These are phyloP conservation scores for Zychaea mexicana DNA, from an alignment of 371 early-diverging fungal species.

Conservation along the genomic window DNA sequence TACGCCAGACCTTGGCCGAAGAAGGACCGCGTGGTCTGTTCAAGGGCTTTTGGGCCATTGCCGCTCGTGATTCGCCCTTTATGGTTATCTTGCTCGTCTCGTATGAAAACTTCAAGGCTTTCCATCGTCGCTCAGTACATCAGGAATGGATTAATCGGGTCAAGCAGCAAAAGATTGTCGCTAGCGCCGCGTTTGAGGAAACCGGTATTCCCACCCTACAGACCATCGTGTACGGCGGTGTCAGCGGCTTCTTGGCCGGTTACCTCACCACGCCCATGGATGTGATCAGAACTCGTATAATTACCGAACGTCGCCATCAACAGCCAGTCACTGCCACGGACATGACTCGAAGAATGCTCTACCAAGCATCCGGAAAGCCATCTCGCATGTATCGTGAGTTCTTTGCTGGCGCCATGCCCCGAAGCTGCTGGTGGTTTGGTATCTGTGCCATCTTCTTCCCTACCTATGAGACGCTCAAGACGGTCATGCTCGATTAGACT, in stretches of 20 bases:
- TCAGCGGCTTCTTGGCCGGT: slow-evolving; percentile 81
- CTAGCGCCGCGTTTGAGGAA: slow-evolving; percentile 53
- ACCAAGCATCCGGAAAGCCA: slow-evolving; percentile 15
- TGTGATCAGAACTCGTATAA: slow-evolving; percentile 77
- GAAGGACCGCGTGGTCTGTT: slow-evolving; percentile 77
- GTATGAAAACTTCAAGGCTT: slow-evolving; percentile 80
- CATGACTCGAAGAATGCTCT: slow-evolving; percentile 29
- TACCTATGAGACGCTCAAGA: slow-evolving; percentile 68
- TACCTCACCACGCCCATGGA: slow-evolving; percentile 86
- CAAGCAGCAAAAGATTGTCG: slow-evolving; percentile 43
- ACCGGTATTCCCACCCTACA: slow-evolving; percentile 70
- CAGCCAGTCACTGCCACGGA: slow-evolving; percentile 25
- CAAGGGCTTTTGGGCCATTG: slow-evolving; percentile 79
- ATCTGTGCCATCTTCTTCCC: slow-evolving; percentile 83
- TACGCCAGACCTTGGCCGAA: slow-evolving; percentile 58
- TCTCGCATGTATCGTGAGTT: slow-evolving; percentile 46
- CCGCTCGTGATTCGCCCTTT: slow-evolving; percentile 80
- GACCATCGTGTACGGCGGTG: slow-evolving; percentile 74
- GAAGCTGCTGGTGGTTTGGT: slow-evolving; percentile 80
- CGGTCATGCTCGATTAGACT: slow-evolving; percentile 29
- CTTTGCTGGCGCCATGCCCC: slow-evolving; percentile 68
- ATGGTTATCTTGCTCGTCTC: slow-evolving; percentile 82
- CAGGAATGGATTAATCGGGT: slow-evolving; percentile 36
- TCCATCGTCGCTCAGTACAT: slow-evolving; percentile 59
- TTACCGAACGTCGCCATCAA: slow-evolving; percentile 53